Base-by-base conservation (phyloP, 257 asterid genomes). In the Solanum habrochaites region DNA sequence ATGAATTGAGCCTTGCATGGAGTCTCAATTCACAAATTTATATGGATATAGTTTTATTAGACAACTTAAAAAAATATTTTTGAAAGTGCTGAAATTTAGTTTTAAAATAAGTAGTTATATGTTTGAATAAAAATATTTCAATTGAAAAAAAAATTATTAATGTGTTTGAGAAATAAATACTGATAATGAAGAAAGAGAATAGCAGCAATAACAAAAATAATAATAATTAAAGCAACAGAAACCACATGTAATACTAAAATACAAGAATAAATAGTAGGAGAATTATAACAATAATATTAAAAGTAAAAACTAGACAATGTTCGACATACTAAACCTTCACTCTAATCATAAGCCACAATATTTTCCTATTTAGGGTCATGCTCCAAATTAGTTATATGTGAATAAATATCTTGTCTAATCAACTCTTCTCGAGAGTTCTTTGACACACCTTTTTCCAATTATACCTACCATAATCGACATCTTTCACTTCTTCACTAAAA, bases 371-470 rank as follows among this genome's bases (percentile, higher is more conserved):
- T 62, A 62, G 31, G 3, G 1, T 62, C 70, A 23, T 62, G 8
- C 7, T 7, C 5, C 1, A 23, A 1, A 0, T n/a, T 23, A 62
- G 3, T 0, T 11, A 0, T 2, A 23, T 3, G 14, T 60, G 31
- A 62, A 1, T n/a, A 62, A 64, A 64, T 64, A 0, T 64, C 0
- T 64, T n/a, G 2, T n/a, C 32, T 64, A 64, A 64, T 64, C 29
- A 64, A n/a, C 0, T 64, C 3, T 11, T 0, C 16, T n/a, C 2
- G 16, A 64, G 0, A n/a, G 11, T 25, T 64, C 8, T n/a, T 64
- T n/a, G 31, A 0, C 3, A 4, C 25, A 64, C 0, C 18, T 62
- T 7, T 25, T 62, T 3, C 8, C 0, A 15, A 4, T 62, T 62
- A 62, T 62, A 62, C 0, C 15, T 23, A n/a, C 16, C 31, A n/a